phyloP scores from a whole-genome alignment of 179 eudicot genomes.

The Vitellaria paradoxa region DNA sequence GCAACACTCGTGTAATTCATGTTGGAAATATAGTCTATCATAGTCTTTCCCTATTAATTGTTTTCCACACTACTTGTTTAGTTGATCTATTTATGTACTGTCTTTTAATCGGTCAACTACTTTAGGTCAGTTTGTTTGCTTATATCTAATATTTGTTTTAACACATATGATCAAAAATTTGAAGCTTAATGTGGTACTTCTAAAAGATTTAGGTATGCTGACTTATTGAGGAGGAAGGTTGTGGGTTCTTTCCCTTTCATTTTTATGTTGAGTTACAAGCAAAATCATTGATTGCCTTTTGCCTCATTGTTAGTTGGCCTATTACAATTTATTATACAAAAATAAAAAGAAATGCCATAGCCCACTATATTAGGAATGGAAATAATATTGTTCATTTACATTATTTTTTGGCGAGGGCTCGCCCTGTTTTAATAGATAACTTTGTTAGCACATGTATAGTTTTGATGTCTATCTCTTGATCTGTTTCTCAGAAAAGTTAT shows the following conservation, averaged over 20 bases:
- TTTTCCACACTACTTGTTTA: neutral
- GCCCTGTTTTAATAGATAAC: constrained; percentile 92
- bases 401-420: constrained; percentile 57
- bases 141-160: neutral
- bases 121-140: neutral
- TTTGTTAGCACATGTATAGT: constrained; percentile 98
- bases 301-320: neutral
- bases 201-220: neutral
- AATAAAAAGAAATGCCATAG: neutral
- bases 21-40: neutral
- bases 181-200: neutral
- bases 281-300: neutral
- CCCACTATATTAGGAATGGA: neutral
- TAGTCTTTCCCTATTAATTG: neutral
- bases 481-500: neutral
- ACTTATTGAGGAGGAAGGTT: constrained; percentile 5
- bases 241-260: neutral
- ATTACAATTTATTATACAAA: neutral
- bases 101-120: neutral
- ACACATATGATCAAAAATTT: neutral
- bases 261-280: neutral
- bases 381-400: constrained; percentile 1
- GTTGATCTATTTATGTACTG: neutral
- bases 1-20: neutral
- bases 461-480: constrained; percentile 22